These are phyloP conservation scores for Colletotrichum trifolii DNA, from an alignment of 2,329 filamentous ascomycete genomes.

Conservation along the genomic window DNA sequence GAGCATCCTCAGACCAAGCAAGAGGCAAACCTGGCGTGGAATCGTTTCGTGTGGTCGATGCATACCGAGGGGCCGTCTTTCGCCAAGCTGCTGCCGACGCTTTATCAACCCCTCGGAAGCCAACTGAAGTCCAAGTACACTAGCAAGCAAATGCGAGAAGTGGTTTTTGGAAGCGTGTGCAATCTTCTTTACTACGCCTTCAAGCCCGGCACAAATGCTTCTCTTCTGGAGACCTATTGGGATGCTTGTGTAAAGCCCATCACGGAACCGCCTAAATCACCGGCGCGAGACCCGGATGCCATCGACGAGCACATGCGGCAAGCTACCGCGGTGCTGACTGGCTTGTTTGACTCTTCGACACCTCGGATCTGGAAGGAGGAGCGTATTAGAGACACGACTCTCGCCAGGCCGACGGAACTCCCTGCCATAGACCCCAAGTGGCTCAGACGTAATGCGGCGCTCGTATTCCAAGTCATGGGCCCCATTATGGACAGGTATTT, in stretches of 20 bases:
- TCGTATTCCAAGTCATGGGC: constrained; percentile 71
- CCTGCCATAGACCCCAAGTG: constrained; percentile 87
- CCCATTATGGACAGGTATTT: constrained; percentile 72
- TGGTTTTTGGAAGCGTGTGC: constrained; percentile 76
- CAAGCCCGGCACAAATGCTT: constrained; percentile 72
- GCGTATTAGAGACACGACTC: constrained; percentile 70
- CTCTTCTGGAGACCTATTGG: constrained; percentile 83
- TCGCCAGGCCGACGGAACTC: constrained; percentile 78
- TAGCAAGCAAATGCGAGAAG: constrained; percentile 67
- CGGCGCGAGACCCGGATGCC: constrained; percentile 48
- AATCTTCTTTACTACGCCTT: constrained; percentile 87
- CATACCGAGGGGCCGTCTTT: constrained; percentile 71
- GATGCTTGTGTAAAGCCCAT: constrained; percentile 74
- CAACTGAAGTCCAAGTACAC: constrained; percentile 75
- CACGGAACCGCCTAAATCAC: constrained; percentile 50
- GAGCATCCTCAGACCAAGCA: constrained; percentile 73
- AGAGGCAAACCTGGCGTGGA: constrained; percentile 88
- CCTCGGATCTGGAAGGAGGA: constrained; percentile 78
- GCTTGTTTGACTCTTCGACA: constrained; percentile 72
- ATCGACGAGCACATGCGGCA: constrained; percentile 65
- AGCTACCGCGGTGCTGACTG: constrained; percentile 76
- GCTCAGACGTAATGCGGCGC: constrained; percentile 77
- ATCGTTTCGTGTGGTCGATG: constrained; percentile 81
- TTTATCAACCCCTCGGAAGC: constrained; percentile 75
- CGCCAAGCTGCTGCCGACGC: constrained; percentile 60